These are phyloP conservation scores for Dillenia turbinata DNA, from an alignment of 164 flowering plant species.

Conservation along the genomic window DNA sequence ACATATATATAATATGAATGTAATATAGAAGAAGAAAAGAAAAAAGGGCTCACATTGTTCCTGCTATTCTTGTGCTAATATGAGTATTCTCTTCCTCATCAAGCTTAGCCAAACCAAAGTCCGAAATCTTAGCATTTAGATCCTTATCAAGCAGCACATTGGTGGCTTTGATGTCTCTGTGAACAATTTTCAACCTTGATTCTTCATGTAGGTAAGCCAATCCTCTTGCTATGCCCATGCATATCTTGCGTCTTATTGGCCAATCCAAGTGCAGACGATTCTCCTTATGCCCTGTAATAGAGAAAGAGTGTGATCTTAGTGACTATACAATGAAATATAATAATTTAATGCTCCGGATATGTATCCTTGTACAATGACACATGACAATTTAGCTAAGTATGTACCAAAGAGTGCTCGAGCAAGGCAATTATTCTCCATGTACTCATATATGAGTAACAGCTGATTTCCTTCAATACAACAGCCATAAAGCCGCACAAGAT, in stretches of 20 bases:
- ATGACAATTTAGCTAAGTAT: background rate
- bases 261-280: constrained; percentile 44
- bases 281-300: constrained; percentile 27
- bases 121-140: constrained; percentile 73
- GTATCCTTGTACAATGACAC: background rate
- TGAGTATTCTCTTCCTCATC: constrained; percentile 72
- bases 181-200: constrained; percentile 62
- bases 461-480: constrained; percentile 73
- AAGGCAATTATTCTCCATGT: constrained; percentile 64
- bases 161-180: constrained; percentile 69
- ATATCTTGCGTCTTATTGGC: constrained; percentile 53
- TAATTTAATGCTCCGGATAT: no score
- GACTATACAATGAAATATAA: no score
- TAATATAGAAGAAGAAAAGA: background rate
- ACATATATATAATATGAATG: background rate
- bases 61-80: constrained; percentile 74
- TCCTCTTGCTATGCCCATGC: constrained; percentile 61
- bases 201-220: constrained; percentile 70
- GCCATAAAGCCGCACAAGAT: constrained; percentile 66
- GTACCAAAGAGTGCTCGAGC: constrained; percentile 48
- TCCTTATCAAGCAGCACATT: constrained; percentile 67
- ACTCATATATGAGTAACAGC: constrained; percentile 53
- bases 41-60: constrained; percentile 57
- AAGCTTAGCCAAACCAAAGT: constrained; percentile 80
- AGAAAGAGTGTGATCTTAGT: background rate